These are phyloP conservation scores for Cyclostephanos tholiformis DNA, from an alignment of 108 stramenopile genomes.

Conservation along the genomic window DNA sequence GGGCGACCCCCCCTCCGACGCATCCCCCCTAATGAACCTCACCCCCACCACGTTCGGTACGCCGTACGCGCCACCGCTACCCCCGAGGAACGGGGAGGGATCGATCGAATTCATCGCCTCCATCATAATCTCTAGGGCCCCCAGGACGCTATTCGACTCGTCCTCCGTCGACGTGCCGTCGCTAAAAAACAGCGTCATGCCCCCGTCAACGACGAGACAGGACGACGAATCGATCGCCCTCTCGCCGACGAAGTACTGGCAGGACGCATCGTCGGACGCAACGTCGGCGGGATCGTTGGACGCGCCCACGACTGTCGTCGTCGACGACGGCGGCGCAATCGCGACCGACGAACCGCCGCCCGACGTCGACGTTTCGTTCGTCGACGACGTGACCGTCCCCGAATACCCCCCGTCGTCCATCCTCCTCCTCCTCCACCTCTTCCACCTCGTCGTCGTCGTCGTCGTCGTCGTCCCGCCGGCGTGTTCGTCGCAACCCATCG, in stretches of 20 bases:
- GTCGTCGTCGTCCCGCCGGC: conserved; percentile 6
- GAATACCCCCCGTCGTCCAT: too few relatives aligned
- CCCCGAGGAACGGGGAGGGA: conserved; percentile 1
- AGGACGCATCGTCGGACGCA: neutral
- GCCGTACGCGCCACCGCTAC: neutral
- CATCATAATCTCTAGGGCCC: neutral
- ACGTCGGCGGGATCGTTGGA: neutral
- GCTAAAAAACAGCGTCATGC: conserved; percentile 1
- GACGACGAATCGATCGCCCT: neutral
- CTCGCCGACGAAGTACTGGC: neutral
- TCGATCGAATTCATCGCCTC: neutral
- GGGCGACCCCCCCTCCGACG: neutral
- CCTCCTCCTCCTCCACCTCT: neutral
- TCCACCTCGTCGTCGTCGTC: neutral
- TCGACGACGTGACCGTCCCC: too few relatives aligned
- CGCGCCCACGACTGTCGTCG: neutral
- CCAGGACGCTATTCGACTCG: neutral
- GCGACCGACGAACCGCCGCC: too few relatives aligned
- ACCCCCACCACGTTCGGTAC: neutral
- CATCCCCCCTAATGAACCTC: neutral
- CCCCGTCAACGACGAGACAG: neutral
- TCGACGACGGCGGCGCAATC: too few relatives aligned
- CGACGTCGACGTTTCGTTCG: too few relatives aligned
- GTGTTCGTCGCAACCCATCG: conserved; percentile 12
- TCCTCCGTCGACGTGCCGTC: neutral